These are phyloP conservation scores for Apiospora kogelbergensis DNA, from an alignment of 2,329 filamentous ascomycete genomes.

Conservation along the genomic window DNA sequence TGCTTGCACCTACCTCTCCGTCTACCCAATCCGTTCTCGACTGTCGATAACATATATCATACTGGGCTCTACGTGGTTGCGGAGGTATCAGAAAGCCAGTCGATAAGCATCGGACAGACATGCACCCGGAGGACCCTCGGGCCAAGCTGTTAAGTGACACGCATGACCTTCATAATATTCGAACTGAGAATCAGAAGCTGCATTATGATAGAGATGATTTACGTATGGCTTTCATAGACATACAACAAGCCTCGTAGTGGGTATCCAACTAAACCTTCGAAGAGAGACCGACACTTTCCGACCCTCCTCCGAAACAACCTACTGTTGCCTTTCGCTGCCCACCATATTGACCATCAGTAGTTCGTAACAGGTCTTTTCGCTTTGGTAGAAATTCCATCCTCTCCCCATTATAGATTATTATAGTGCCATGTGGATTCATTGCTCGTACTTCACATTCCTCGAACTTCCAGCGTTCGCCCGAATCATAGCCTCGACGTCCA, in stretches of 20 bases:
- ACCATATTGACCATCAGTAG: neutral
- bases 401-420: neutral
- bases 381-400: neutral
- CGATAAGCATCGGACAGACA: no score
- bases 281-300: neutral
- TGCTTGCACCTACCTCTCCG: no score
- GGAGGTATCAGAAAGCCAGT: no score
- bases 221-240: no score
- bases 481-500: slow-evolving; percentile 46
- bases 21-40: no score
- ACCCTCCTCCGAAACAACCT: neutral
- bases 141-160: no score
- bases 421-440: neutral
- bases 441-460: slow-evolving; percentile 5
- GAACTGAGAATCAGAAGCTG: no score
- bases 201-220: neutral
- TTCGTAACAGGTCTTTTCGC: neutral
- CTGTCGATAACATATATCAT: no score
- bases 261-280: neutral
- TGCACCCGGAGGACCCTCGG: no score
- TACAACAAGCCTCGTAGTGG: no score
- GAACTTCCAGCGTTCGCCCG: slow-evolving; percentile 22
- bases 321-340: neutral
- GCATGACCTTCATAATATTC: no score
- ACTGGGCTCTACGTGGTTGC: no score